Base-by-base conservation (phyloP, 164 flowering plant genomes). In the Aristolochia contorta region DNA sequence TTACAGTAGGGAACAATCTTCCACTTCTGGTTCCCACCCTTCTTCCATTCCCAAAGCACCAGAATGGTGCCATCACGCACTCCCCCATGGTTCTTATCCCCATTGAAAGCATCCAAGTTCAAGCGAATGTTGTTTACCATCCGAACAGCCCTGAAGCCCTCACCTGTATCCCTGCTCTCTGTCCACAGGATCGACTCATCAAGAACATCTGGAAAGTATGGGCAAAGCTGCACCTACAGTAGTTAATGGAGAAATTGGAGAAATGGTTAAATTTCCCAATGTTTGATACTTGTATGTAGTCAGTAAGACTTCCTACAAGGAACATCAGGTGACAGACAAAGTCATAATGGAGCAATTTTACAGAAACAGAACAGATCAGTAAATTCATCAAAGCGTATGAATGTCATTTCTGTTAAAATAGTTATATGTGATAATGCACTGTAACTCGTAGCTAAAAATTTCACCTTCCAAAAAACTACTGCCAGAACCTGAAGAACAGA, bases 11-110 rank as follows among this genome's bases (percentile, higher is more conserved):
- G 85, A 37, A 49, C 65, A 47, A 83, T 83, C 74, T 78, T 84
- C 95, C 95, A 87, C 8, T 59, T 73, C 67, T 87, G 91, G 67
- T 85, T 87, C 16, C 79, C 87, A 32, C 89, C 89, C 54, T 82
- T 73, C 65, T 67, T 69, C 83, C 83, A 79, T 16, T 76, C 60
- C 82, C 84, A 81, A 50, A 86, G 86, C 52, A 81, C 89, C 59
- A 80, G 51, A 10, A 52, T 70, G 23, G 89, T 81, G 18, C 89
- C 86, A 64, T 84, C 84, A 74, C 49, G 89, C 19, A 86, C 77
- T 22, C 93, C 87, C 6, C 87, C 93, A 63, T 80, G 80, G 8
- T 74, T 54, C 66, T 77, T 71, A 57, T 86, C 89, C 13, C 84
- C 89, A 32, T 84, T 71, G 60, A 77, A 82, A 41, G 89, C 93